phyloP scores from a whole-genome alignment of 768 basidiomycete species.

The Amanita molliuscula region DNA sequence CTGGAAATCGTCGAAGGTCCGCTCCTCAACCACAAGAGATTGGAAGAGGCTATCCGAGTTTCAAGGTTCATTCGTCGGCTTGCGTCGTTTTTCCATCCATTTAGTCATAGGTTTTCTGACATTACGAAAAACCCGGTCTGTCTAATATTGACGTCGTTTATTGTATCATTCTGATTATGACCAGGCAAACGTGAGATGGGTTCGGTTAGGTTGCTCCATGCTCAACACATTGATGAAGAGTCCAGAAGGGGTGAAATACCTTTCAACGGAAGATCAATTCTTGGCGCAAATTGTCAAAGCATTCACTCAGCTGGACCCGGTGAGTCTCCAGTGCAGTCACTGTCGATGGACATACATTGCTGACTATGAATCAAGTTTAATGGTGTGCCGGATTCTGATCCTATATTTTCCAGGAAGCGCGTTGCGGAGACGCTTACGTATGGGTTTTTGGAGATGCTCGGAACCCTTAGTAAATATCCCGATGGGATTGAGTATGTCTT shows the following conservation, averaged over 20 bases:
- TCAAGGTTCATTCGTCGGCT: slow-evolving; percentile 83
- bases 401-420: slow-evolving; percentile 76
- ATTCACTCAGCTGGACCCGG: slow-evolving; percentile 90
- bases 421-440: slow-evolving; percentile 76
- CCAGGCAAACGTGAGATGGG: slow-evolving; percentile 77
- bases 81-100: slow-evolving; percentile 92
- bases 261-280: slow-evolving; percentile 76
- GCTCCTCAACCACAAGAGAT: slow-evolving; percentile 77
- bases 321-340: slow-evolving; percentile 23
- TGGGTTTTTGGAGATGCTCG: slow-evolving; percentile 95
- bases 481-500: slow-evolving; percentile 79
- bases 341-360: not conserved
- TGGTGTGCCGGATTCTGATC: slow-evolving; percentile 60
- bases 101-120: slow-evolving; percentile 79
- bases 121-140: slow-evolving; percentile 57
- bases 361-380: slow-evolving; percentile 41
- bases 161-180: not conserved
- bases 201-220: slow-evolving; percentile 73
- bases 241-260: slow-evolving; percentile 75
- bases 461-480: slow-evolving; percentile 76
- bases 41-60: slow-evolving; percentile 91
- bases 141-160: slow-evolving; percentile 1
- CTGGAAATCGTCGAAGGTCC: slow-evolving; percentile 90
- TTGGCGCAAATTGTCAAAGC: slow-evolving; percentile 74
- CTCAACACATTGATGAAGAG: slow-evolving; percentile 76